Evolutionary conservation across 768 basidiomycete species (phyloP).

Genomic region (Dictyophora rubrovolvata): DNA sequence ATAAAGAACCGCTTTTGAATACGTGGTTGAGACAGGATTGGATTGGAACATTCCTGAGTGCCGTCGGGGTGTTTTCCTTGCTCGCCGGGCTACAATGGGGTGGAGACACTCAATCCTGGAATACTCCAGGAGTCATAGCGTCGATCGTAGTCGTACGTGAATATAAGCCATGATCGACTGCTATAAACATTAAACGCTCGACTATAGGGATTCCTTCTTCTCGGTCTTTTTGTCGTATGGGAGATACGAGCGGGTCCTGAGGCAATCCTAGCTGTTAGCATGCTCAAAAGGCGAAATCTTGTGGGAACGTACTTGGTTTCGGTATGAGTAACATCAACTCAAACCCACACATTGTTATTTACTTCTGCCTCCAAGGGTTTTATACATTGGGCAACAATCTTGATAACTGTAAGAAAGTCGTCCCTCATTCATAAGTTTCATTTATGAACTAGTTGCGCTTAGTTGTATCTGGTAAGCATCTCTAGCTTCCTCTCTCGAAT

Average conservation of each 20-base stretch:
- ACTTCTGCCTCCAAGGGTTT: slow-evolving; percentile 7
- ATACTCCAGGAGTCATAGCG: slow-evolving; percentile 25
- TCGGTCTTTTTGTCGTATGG: slow-evolving; percentile 19
- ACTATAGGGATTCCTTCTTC: slow-evolving; percentile 19
- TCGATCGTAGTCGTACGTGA: slow-evolving; percentile 7
- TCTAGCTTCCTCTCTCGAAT: too few relatives aligned
- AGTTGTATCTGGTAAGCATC: not conserved
- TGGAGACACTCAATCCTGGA: slow-evolving; percentile 35
- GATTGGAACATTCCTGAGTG: slow-evolving; percentile 29
- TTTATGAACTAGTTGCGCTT: not conserved
- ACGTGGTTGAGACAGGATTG: slow-evolving; percentile 25
- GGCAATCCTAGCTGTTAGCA: slow-evolving; percentile 27
- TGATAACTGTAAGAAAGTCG: slow-evolving; percentile 14
- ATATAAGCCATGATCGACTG: too few relatives aligned
- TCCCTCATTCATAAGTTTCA: not conserved
- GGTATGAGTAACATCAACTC: not conserved
- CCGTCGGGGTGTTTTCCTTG: slow-evolving; percentile 27
- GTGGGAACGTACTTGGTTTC: slow-evolving; percentile 19
- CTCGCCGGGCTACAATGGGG: slow-evolving; percentile 39
- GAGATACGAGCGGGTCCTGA: slow-evolving; percentile 22
- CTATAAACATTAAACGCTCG: too few relatives aligned
- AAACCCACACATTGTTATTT: not conserved
- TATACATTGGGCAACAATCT: slow-evolving; percentile 12
- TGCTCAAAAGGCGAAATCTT: slow-evolving; percentile 23
- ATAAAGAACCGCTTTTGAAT: not conserved